Base-by-base conservation (phyloP, 805 yeast genomes). In the Suhomyces prunicola region DNA sequence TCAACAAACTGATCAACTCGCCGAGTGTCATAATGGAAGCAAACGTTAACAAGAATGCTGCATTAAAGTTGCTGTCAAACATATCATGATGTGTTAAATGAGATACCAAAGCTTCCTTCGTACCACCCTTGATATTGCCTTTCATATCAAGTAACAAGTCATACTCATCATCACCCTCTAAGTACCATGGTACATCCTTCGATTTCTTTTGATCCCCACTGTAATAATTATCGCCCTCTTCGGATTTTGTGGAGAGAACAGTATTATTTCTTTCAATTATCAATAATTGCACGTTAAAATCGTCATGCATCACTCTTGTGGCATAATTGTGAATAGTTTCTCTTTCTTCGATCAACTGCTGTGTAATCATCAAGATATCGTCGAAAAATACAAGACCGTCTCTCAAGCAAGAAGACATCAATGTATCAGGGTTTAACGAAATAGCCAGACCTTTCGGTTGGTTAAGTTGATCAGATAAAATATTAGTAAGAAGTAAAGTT, bases 91-190 rank as follows among this genome's bases (percentile, higher is more conserved):
- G 87, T 0, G 96, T 89, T 54, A 92, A 74, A 66, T 88, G 90
- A 50, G 90, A 87, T 6, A 93, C 78, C 44, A 93, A 72, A 0
- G 96, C 96, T 44, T 81, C 84, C 45, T 83, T 79, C 0, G 96
- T 82, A 5, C 97, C 97, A 49, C 97, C 97, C 65, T 86, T 87
- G 36, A 91, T 79, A 50, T 78, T 78, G 1, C 92, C 94, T 54
- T 83, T 82, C 29, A 83, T 71, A 57, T 90, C 94, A 60, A 83
- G 84, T 24, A 75, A 61, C 44, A 68, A 70, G 54, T 80, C 83
- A 57, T 67, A 77, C 55, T 83, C 89, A 50, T 82, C 84, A 57
- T 86, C 91, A 4, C 86, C 80, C 52, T 83, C 86, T 61, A 88
- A 70, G 60, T 75, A 87, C 94, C 94, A 88, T 3, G 91, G 90